These are phyloP conservation scores for Plantago major DNA, from an alignment of 257 asterid species.

Conservation along the genomic window DNA sequence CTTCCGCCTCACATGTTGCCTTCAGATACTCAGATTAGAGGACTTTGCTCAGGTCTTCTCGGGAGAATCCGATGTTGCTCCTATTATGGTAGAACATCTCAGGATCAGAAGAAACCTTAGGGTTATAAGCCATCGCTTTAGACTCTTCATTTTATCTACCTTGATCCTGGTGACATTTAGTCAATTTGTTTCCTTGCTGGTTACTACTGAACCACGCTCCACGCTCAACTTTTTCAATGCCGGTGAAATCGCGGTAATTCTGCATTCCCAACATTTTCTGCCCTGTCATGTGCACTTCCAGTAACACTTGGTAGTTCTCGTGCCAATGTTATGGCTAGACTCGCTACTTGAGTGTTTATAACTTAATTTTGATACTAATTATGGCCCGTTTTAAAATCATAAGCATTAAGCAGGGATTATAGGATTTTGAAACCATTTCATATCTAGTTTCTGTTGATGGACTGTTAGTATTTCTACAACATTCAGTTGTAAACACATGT, in stretches of 20 bases:
- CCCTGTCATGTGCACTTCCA: no score
- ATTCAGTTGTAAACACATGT: no score
- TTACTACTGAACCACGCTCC: constrained; percentile 53
- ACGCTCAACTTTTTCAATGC: constrained; percentile 46
- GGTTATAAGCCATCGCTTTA: constrained; percentile 80
- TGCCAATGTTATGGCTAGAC: no score
- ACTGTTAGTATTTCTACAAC: no score
- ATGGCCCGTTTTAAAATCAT: no score
- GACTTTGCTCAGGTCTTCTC: constrained; percentile 81
- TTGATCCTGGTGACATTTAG: constrained; percentile 69
- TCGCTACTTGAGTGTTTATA: no score
- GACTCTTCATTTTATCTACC: constrained; percentile 62
- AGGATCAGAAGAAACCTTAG: constrained; percentile 76
- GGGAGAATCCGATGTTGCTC: constrained; percentile 56
- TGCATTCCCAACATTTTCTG: constrained; percentile 7
- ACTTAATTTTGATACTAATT: no score
- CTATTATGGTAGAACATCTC: constrained; percentile 75
- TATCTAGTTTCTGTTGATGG: no score
- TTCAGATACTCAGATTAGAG: constrained; percentile 70
- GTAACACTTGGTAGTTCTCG: no score
- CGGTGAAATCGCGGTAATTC: constrained; percentile 76
- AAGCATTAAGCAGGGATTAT: no score
- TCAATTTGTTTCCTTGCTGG: constrained; percentile 68
- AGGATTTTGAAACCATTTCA: no score
- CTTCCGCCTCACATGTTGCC: constrained; percentile 73